Percentiles rank a stretch among this genome's conserved stretches.
phyloP scores from a whole-genome alignment of 768 basidiomycete species.

The Porphyrellus cyaneotinctus region DNA sequence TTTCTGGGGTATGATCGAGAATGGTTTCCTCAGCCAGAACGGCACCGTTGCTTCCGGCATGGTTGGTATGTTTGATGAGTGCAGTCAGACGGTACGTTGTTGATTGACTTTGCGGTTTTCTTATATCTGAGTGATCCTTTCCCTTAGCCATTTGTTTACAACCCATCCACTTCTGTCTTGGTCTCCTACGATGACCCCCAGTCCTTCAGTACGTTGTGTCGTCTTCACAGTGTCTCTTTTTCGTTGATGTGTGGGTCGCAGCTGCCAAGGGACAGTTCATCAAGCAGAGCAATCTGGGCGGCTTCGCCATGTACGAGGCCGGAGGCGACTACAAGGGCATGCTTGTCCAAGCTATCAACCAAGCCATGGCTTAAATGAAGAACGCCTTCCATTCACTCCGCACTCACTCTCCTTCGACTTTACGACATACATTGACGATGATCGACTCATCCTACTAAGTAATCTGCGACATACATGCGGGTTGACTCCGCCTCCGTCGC shows the following conservation, averaged over 20 bases:
- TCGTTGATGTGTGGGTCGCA: constrained; percentile 12
- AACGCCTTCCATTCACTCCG: constrained; percentile 3
- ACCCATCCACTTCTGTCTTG: constrained; percentile 47
- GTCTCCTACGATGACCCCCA: constrained; percentile 63
- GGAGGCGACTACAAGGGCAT: constrained; percentile 40
- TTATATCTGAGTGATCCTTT: neutral
- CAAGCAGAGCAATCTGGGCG: constrained; percentile 29
- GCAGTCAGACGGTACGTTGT: constrained; percentile 66
- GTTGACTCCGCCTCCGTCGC: constrained; percentile 7
- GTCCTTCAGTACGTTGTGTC: constrained; percentile 46
- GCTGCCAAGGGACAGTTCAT: constrained; percentile 44
- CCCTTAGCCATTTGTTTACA: constrained; percentile 63
- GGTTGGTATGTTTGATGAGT: constrained; percentile 53
- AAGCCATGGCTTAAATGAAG: constrained; percentile 22
- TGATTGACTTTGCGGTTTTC: neutral
- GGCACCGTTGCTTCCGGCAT: constrained; percentile 53
- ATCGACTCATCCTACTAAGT: constrained; percentile 21
- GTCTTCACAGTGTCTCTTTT: neutral
- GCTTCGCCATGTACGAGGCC: constrained; percentile 45
- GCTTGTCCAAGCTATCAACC: constrained; percentile 33
- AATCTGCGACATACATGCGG: neutral
- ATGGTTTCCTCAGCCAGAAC: constrained; percentile 47
- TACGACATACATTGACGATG: constrained; percentile 7
- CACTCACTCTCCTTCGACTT: constrained; percentile 10
- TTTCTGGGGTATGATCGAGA: constrained; percentile 59